Percentiles rank a stretch among this genome's conserved stretches.
phyloP scores from a whole-genome alignment of 2,329 filamentous ascomycete species.

The Talaromyces rugulosus region DNA sequence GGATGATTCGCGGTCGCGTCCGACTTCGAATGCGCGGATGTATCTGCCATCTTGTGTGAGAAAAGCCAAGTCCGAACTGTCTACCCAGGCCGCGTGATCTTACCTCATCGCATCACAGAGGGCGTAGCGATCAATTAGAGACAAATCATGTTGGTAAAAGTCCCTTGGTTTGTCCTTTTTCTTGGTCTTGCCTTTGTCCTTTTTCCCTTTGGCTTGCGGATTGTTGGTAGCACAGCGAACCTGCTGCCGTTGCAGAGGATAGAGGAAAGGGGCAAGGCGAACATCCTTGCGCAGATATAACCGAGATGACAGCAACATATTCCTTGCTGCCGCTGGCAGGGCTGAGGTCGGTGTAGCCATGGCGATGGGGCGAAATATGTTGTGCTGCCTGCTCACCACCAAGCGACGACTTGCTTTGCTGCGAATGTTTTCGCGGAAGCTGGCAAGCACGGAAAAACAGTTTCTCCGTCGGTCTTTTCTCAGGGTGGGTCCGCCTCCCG shows the following conservation, averaged over 20 bases:
- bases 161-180: constrained; percentile 61
- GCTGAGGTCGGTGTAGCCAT: constrained; percentile 34
- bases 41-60: constrained; percentile 55
- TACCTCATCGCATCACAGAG: constrained; percentile 89
- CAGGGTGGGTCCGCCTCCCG: not conserved
- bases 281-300: constrained; percentile 21
- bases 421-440: constrained; percentile 12
- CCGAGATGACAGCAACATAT: constrained; percentile 30
- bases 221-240: constrained; percentile 34
- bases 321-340: constrained; percentile 32
- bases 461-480: not conserved
- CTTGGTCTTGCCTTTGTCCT: constrained; percentile 37
- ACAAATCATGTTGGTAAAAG: constrained; percentile 61
- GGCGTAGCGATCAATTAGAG: constrained; percentile 67
- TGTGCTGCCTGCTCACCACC: not conserved
- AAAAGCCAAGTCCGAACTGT: not conserved
- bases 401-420: not conserved
- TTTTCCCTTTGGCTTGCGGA: constrained; percentile 43
- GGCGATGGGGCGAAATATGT: constrained; percentile 8
- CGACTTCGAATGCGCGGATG: constrained; percentile 87
- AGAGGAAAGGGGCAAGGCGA: constrained; percentile 29
- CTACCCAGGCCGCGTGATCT: not conserved
- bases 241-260: constrained; percentile 27
- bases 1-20: constrained; percentile 63
- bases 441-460: constrained; percentile 8